Evolutionary conservation across 2,329 filamentous ascomycete genomes (phyloP).

Genomic region (Aspergillus sp.): DNA sequence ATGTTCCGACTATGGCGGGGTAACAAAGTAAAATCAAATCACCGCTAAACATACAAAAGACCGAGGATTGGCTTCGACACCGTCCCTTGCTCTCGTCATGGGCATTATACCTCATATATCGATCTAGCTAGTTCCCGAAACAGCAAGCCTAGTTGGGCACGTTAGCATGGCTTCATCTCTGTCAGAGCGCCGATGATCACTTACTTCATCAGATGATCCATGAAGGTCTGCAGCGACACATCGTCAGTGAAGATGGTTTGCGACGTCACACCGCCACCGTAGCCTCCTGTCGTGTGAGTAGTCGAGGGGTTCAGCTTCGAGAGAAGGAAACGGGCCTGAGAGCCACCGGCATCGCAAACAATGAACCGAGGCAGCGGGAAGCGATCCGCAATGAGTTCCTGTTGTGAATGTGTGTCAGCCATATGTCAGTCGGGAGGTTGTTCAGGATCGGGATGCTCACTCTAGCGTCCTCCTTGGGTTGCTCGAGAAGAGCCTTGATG

Average conservation of each 20-base stretch:
- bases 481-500: conserved; percentile 81
- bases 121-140: conserved; percentile 50
- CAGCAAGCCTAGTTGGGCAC: conserved; percentile 42
- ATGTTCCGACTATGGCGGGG: conserved; percentile 20
- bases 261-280: conserved; percentile 84
- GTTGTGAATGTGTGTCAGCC: conserved; percentile 7
- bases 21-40: conserved; percentile 28
- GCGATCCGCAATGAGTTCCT: conserved; percentile 95
- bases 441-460: conserved; percentile 52
- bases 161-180: conserved; percentile 27
- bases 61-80: conserved; percentile 29
- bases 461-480: conserved; percentile 94
- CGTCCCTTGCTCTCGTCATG: conserved; percentile 33
- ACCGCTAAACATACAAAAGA: conserved; percentile 45
- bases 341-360: conserved; percentile 96
- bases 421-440: neutral
- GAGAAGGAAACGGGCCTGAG: conserved; percentile 92
- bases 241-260: conserved; percentile 99
- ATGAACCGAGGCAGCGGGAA: conserved; percentile 99
- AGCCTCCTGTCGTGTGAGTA: conserved; percentile 89
- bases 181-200: conserved; percentile 37
- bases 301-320: conserved; percentile 98
- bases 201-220: conserved; percentile 99
- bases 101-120: conserved; percentile 27
- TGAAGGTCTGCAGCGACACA: conserved; percentile 96